Evolutionary conservation across 2,329 filamentous ascomycete genomes (phyloP), one percentile per base, ranked within the genome.

Genomic region (Diplodia sapinea): DNA sequence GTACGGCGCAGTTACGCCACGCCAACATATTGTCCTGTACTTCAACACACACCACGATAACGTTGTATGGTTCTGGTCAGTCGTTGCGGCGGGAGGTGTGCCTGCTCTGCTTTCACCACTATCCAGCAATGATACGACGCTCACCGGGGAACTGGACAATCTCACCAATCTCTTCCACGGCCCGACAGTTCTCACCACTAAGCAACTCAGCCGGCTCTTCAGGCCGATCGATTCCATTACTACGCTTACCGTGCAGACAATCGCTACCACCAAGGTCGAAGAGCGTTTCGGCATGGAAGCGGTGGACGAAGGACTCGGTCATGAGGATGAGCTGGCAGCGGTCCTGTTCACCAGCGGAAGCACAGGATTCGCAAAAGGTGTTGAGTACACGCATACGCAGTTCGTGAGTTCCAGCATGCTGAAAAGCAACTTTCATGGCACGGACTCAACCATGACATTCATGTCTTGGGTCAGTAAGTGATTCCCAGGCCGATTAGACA

Each of bases 281-380:
- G 65, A 67, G 4, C 12, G 26, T 7, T 55, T 36, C 15, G 65
- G 49, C 1, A 54, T 59, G 56, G 36, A 54, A 5, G 15, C 13
- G 1, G 20, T 63, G 12, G 66, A 68, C 7, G 66, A 68, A 29
- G 59, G 23, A 0, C 20, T 56, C 6, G 66, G 50, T 20, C 31
- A 38, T 12, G 57, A 63, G 6, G 66, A 68, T 29, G 59, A 56
- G 38, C 29, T 68, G 5, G 59, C 66, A 11, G 38, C 57, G 3
- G 17, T 68, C 15, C 15, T 68, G 6, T 68, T 68, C 20, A 68
- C 66, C n/a, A 63, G 57, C 26, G 85, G 85, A 3, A 83, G 80
- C 70, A 84, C 82, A 20, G 84, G 84, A 1, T 79, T 81, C 62
- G 76, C 82, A 4, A 87, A 87, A 71, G 84, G 83, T 0, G 85